Percentiles rank a stretch among this genome's conserved stretches.
These are phyloP conservation scores for Cylindrotheca fusiformis DNA, from an alignment of 108 stramenopile species.

Conservation along the genomic window DNA sequence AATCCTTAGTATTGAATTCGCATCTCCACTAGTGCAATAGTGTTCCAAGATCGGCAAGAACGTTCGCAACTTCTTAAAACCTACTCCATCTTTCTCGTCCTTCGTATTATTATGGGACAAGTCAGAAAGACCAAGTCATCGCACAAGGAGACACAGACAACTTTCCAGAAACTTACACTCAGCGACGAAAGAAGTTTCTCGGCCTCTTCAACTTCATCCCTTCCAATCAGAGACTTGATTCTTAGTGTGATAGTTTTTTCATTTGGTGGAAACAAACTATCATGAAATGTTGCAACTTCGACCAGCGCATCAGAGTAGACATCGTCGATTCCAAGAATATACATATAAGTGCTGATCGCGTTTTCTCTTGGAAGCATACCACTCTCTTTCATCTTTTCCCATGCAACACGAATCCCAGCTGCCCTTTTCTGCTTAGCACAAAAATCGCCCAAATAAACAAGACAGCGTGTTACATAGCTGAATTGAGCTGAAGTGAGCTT, in stretches of 20 bases:
- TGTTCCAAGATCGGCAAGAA: conserved; percentile 70
- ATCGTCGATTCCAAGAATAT: conserved; percentile 30
- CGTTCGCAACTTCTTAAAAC: conserved; percentile 48
- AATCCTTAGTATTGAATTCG: conserved; percentile 50
- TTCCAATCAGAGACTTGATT: conserved; percentile 58
- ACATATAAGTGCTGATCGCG: conserved; percentile 51
- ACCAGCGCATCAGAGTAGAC: conserved; percentile 25
- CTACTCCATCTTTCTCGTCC: not conserved
- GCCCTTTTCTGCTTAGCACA: conserved; percentile 38
- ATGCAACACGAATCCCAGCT: conserved; percentile 35
- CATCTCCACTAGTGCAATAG: conserved; percentile 56
- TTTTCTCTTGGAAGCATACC: conserved; percentile 41
- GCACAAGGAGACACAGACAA: too few relatives aligned
- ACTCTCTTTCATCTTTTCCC: conserved; percentile 51
- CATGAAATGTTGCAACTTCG: conserved; percentile 78
- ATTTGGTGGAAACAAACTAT: conserved; percentile 62
- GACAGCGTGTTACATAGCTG: conserved; percentile 22
- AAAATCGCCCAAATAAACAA: conserved; percentile 43
- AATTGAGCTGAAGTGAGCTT: conserved; percentile 35
- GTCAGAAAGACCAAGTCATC: too few relatives aligned
- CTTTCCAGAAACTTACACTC: not conserved
- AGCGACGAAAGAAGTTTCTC: conserved; percentile 51
- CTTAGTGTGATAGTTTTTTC: conserved; percentile 73
- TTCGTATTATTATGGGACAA: not conserved
- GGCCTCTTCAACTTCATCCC: conserved; percentile 60